phyloP scores from a whole-genome alignment of 2,329 filamentous ascomycete species.

The Curvularia hawaiiensis region DNA sequence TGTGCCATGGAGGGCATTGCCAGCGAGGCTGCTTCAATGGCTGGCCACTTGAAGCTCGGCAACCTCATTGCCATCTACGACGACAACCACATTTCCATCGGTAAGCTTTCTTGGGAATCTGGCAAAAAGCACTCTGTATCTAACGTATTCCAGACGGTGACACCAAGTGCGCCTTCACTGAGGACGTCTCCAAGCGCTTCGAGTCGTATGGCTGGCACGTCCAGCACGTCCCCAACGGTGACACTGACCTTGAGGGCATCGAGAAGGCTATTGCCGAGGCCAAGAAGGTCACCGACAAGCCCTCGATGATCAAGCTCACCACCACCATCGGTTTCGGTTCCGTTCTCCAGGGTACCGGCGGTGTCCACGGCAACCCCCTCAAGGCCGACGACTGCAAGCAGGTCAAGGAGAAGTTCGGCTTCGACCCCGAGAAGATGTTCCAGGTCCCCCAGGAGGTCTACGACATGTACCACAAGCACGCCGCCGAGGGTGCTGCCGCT shows the following conservation, averaged over 20 bases:
- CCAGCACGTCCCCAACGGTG: slow-evolving; percentile 81
- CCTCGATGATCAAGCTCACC: slow-evolving; percentile 92
- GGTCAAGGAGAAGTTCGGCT: slow-evolving; percentile 94
- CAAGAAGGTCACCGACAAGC: slow-evolving; percentile 92
- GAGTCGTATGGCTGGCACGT: slow-evolving; percentile 98
- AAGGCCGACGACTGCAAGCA: slow-evolving; percentile 94
- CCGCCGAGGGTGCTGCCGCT: slow-evolving; percentile 81
- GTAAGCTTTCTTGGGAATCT: slow-evolving; percentile 49
- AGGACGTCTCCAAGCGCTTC: slow-evolving; percentile 94
- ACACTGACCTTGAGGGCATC: slow-evolving; percentile 85
- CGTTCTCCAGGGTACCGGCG: slow-evolving; percentile 87
- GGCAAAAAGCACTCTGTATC: background rate
- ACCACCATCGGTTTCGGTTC: slow-evolving; percentile 98
- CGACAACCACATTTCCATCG: slow-evolving; percentile 95
- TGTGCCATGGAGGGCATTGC: slow-evolving; percentile 99
- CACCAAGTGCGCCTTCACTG: slow-evolving; percentile 95
- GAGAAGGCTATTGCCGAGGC: slow-evolving; percentile 86
- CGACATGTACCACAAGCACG: slow-evolving; percentile 85
- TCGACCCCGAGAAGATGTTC: slow-evolving; percentile 93
- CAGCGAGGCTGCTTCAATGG: slow-evolving; percentile 86
- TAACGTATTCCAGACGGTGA: slow-evolving; percentile 71
- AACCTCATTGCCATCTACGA: slow-evolving; percentile 98
- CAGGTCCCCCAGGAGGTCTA: slow-evolving; percentile 94
- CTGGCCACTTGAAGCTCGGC: slow-evolving; percentile 95
- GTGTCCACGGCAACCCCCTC: slow-evolving; percentile 94